Evolutionary conservation across 345 rosid genomes (phyloP).

Genomic region (Moricandia arvensis): DNA sequence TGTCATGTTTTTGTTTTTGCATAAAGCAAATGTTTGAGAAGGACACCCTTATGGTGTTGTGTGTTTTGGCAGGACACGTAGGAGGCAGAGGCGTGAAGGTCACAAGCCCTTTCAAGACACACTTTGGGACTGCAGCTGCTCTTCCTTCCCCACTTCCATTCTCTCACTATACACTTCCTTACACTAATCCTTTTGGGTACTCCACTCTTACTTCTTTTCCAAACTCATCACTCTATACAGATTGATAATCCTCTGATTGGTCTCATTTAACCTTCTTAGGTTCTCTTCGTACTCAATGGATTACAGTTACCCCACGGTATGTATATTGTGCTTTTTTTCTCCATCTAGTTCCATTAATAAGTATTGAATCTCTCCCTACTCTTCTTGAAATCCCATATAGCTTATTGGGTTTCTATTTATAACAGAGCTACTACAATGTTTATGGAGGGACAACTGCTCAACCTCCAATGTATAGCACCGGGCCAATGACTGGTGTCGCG

Average conservation of each 20-base stretch:
- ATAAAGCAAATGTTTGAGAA: not conserved
- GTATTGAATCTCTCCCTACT: not conserved
- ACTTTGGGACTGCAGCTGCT: conserved; percentile 62
- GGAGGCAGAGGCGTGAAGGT: conserved; percentile 69
- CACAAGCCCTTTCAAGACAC: conserved; percentile 72
- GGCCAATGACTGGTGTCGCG: conserved; percentile 60
- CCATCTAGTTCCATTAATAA: not conserved
- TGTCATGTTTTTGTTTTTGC: not conserved
- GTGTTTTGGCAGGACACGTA: conserved; percentile 40
- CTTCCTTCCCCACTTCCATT: conserved; percentile 78
- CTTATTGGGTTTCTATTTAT: not conserved
- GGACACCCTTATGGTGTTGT: conserved; percentile 6
- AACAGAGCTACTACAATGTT: conserved; percentile 76
- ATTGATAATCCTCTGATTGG: conserved; percentile 21
- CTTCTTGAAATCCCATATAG: not conserved
- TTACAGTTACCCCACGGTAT: conserved; percentile 87
- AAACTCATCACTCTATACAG: not conserved
- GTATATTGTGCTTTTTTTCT: conserved; percentile 24
- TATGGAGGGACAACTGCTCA: conserved; percentile 84
- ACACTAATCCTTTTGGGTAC: conserved; percentile 70
- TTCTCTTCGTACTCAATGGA: conserved; percentile 87
- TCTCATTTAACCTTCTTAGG: conserved; percentile 43
- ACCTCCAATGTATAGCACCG: conserved; percentile 71
- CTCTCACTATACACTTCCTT: conserved; percentile 88
- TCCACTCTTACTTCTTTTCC: not conserved